Base-by-base conservation (phyloP, 768 basidiomycete species). In the Lentinula edodes region DNA sequence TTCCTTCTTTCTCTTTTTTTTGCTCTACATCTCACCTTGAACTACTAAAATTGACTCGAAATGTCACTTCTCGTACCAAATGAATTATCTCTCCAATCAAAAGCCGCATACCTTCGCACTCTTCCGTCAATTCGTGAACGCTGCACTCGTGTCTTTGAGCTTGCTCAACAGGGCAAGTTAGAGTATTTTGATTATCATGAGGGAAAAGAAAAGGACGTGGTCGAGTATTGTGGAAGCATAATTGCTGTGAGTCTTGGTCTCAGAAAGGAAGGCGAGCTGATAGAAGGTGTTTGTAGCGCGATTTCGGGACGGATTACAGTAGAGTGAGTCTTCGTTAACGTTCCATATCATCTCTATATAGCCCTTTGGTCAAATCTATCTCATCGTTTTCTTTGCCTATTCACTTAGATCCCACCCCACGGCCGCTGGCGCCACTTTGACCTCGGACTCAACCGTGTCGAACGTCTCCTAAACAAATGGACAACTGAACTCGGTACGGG, bases 391-490 rank as follows among this genome's bases (percentile, higher is more conserved):
- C 20, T 36, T 7, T 32, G 6, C 4, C 20, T 15, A 35, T n/a
- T 15, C 13, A 16, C 43, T 12, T 60, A 93, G 92, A 93, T 94
- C 42, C 86, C 87, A 4, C 90, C 92, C 13, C 93, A 95, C 67
- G 90, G 93, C 13, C 84, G 94, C 23, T 96, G 95, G 95, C 77
- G 91, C 36, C 94, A 95, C 69, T 84, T 95, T 36, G 90, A 93
- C 67, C 80, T 86, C 3, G 87, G 87, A 3, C 70, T 76, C 1
- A 75, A 82, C 32, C 88, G 92, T 48, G 81, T 95, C 51, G 71
- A 77, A 42, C 84, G 86, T 13, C 73, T 91, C 34, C 74, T 91
- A 18, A 67, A 71, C 0, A 73, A 78, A 45, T 93, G 91, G 91
- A 5, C 20, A 15, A 7, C 13, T 8, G 38, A 39, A 39, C 38